Evolutionary conservation across 805 yeast species (phyloP), one percentile per base, ranked within the genome.

Genomic region (Grigorovia yakushimaensis): DNA sequence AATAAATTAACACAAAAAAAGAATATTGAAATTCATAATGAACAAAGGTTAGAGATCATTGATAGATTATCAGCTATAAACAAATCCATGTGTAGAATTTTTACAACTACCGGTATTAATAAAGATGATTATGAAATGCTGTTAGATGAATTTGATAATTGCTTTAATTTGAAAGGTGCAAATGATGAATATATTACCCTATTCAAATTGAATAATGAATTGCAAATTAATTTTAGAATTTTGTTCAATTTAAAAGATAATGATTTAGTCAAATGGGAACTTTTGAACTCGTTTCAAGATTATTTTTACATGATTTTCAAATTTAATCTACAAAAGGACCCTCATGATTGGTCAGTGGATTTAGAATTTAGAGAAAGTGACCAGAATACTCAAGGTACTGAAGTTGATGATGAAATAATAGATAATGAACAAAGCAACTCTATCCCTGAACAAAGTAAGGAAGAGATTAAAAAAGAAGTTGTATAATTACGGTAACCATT

Each of bases 21-120:
- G 44, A 60, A 61, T 24, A 17, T 54, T 15, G 65, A 62, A 19
- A 47, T 47, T n/a, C 68, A 64, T 51, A 44, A 50, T 13, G 68
- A 64, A 27, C 41, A 49, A 27, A 55, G 54, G 44, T 42, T 57
- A 17, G 66, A 64, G 43, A 43, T 64, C 19, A 41, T 39, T 13
- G 66, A 61, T 41, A 59, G 54, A 44, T 37, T 64, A 30, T 17
- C 49, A 13, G 54, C 57, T 8, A 53, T 60, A 2, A 62, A 62
- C 49, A 55, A 49, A 35, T 39, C 58, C 20, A 22, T 64, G 10
- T 39, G 51, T 2, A 60, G 53, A 10, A 27, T 52, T 13, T 48
- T 55, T 10, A 5, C 42, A 6, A 42, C 48, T 11, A 21, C 43
- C 8, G 41, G 51, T 9, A 24, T 13, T 10, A 38, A 37, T 11